phyloP scores from a whole-genome alignment of 2,329 filamentous ascomycete species.

The Fusarium aywerte region DNA sequence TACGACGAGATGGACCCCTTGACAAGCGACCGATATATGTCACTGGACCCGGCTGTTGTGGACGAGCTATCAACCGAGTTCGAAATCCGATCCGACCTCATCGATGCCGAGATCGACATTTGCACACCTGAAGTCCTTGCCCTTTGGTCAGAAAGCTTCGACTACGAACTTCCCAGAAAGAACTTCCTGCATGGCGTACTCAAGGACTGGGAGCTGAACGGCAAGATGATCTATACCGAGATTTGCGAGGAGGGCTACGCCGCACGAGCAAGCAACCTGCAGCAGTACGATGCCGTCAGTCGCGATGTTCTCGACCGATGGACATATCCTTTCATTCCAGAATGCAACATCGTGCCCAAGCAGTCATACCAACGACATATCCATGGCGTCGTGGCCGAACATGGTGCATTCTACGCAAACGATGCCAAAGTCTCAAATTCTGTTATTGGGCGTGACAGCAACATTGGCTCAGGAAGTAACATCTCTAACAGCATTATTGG shows the following conservation, averaged over 20 bases:
- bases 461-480: conserved; percentile 75
- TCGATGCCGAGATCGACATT: conserved; percentile 96
- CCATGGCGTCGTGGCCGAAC: conserved; percentile 80
- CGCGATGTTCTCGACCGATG: conserved; percentile 87
- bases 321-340: conserved; percentile 89
- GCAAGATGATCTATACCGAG: conserved; percentile 94
- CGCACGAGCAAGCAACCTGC: conserved; percentile 84
- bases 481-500: conserved; percentile 85
- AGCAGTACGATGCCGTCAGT: conserved; percentile 89
- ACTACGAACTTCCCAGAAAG: conserved; percentile 89
- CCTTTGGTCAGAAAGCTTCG: conserved; percentile 96
- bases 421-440: conserved; percentile 77
- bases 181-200: conserved; percentile 93
- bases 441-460: conserved; percentile 80
- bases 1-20: conserved; percentile 89
- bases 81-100: conserved; percentile 85
- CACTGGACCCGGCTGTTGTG: conserved; percentile 83
- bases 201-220: conserved; percentile 96
- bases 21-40: conserved; percentile 71
- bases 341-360: conserved; percentile 82
- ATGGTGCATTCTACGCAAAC: conserved; percentile 77
- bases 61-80: conserved; percentile 76
- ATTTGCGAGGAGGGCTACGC: conserved; percentile 86
- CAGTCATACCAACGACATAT: conserved; percentile 79
- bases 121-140: conserved; percentile 96